Evolutionary conservation across 306 rosid genomes (phyloP), one percentile per base, ranked within the genome.

Genomic region (Prunus armeniaca): DNA sequence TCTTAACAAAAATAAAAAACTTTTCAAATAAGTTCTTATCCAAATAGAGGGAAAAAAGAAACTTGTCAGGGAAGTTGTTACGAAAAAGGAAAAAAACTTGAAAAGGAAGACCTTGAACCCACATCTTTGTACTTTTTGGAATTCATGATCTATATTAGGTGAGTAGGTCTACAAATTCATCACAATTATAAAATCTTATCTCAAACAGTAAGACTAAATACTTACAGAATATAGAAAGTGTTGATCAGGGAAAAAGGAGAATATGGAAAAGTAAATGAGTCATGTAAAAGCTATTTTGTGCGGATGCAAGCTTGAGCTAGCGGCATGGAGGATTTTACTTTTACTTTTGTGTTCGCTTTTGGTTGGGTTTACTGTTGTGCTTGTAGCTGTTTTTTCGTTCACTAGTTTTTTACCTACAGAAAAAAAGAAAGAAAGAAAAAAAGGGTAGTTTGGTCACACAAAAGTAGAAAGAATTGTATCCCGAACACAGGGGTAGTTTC

Each of bases 401-500:
- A 27, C n/a, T 14, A 6, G 11, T 28, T 13, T 62, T 9, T 6
- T 1, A 6, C 6, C 14, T 28, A 2, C 3, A 13, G 6, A 0
- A 19, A 11, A 38, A 14, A 71, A 30, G 19, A 71, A 18, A 14
- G 54, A 17, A 14, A 71, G 54, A 30, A 52, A 18, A 18, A 13
- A 71, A 17, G 46, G 46, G 46, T 2, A 69, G 24, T 25, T 28
- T 47, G 58, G 43, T 69, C 45, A 11, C 5, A 45, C 14, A 22
- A 7, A 58, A 57, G 8, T 55, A 55, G 5, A 47, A 12, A 47
- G 52, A 60, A 74, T 5, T 34, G 14, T 3, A 15, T 0, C 9
- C 17, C 5, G 28, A 6, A 3, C 5, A 0, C 10, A 73, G 60
- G 85, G 79, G 60, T 67, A 72, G 27, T 74, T 81, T 19, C 79